Base-by-base conservation (phyloP, 116 monocot genomes). In the Iris pallida region DNA sequence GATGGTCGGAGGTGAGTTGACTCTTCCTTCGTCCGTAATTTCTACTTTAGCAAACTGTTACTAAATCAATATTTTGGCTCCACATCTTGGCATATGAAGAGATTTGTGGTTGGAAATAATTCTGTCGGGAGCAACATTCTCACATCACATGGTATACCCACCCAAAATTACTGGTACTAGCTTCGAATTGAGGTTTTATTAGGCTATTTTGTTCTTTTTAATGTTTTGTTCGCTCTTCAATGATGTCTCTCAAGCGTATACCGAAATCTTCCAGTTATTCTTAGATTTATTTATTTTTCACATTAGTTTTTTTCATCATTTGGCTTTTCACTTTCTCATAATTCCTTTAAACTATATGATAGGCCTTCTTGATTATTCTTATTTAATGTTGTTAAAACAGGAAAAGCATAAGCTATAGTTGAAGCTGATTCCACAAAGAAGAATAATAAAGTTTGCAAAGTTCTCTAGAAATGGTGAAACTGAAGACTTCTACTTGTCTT, bases 181-280 rank as follows among this genome's bases (percentile, higher is more conserved):
- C 20, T 84, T 61, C 76, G 84, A 13, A 47, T 77, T 55, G 80
- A 73, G 20, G 80, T 71, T 70, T 59, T 84, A 59, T 45, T 84
- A 41, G 53, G 53, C 13, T 84, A 84, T 58, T 20, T 80, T 44
- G 18, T 84, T 45, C 65, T 84, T 42, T 84, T 84, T 69, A 84
- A 84, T 55, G 63, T 80, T 70, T 6, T 80, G 17, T 73, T 80
- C 56, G 70, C 65, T 44, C 60, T 80, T 70, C 84, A 46, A 73
- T 84, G 56, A 60, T 64, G 9, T 77, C 70, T 45, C 73, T 84
- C 56, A 76, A 84, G 7, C 80, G 84, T 84, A 76, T 53, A n/a
- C 8, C 40, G 0, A 57, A 51, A 16, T 30, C 30, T 30, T 30
- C 30, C 30, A 30, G 30, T 30, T 30, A 30, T 30, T 30, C 30